Percentiles rank a stretch among this genome's conserved stretches.
These are phyloP conservation scores for Fusarium sp. DNA, from an alignment of 2,329 filamentous ascomycete genomes.

Conservation along the genomic window DNA sequence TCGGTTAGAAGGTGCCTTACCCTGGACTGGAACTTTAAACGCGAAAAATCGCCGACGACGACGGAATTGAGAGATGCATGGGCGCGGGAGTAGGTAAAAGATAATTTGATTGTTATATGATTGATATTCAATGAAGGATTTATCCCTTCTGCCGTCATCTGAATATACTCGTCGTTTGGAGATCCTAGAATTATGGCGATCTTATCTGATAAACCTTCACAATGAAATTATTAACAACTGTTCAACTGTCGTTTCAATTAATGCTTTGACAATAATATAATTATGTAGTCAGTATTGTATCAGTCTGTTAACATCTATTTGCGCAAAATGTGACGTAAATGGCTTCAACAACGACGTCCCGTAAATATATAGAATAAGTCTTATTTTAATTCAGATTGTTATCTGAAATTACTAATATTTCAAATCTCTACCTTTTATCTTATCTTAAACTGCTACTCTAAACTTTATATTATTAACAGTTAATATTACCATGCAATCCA, in stretches of 20 bases:
- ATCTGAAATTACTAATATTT: neutral
- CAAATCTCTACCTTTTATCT: no score
- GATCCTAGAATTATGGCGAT: no score
- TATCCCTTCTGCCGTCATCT: no score
- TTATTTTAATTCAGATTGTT: neutral
- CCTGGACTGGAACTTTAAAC: neutral
- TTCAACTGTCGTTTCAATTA: no score
- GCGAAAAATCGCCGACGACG: neutral
- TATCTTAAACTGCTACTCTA: rapidly evolving
- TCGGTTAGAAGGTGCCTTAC: neutral
- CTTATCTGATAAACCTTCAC: no score
- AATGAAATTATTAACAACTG: rapidly evolving
- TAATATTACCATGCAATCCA: conserved; percentile 46
- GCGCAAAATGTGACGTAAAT: no score
- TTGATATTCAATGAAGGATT: rapidly evolving
- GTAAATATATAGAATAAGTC: neutral
- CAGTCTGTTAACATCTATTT: rapidly evolving
- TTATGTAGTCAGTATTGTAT: no score
- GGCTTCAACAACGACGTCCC: neutral
- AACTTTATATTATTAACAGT: neutral
- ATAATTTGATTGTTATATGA: no score
- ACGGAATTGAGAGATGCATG: no score
- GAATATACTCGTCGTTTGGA: rapidly evolving
- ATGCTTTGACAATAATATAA: no score
- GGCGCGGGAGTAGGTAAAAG: no score